Evolutionary conservation across 192 early-diverging fungal species (phyloP).

Genomic region (Funneliformis mosseae): DNA sequence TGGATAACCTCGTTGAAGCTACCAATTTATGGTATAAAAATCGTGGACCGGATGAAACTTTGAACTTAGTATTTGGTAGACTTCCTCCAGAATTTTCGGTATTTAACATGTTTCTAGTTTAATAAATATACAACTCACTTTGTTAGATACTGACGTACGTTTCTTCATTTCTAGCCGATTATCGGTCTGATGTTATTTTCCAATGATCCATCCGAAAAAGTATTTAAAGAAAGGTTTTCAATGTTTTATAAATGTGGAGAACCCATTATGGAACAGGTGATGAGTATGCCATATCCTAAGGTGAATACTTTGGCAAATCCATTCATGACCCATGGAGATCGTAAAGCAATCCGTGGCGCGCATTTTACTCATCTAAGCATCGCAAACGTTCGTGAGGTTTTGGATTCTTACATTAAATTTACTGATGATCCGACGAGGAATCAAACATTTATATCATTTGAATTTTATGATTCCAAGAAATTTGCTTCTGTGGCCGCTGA

Average conservation of each 20-base stretch:
- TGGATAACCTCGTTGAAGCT: slow-evolving; percentile 36
- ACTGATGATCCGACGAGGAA: neutral
- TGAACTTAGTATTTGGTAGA: neutral
- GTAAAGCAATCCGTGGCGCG: neutral
- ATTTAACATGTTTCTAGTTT: neutral
- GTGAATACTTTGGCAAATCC: neutral
- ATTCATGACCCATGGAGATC: neutral
- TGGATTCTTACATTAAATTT: neutral
- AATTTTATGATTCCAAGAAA: neutral
- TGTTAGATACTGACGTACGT: neutral
- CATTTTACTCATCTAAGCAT: neutral
- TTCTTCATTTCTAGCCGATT: neutral
- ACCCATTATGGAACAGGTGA: neutral
- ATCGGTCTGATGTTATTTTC: neutral
- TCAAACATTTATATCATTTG: neutral
- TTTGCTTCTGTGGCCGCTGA: neutral
- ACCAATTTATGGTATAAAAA: slow-evolving; percentile 26
- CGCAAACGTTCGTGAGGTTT: neutral
- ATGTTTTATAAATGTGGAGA: neutral
- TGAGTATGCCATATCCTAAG: neutral
- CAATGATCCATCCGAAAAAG: neutral
- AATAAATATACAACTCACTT: neutral
- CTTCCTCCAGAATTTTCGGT: neutral
- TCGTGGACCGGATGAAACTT: neutral
- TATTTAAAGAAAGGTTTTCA: neutral